Percentiles rank a stretch among this genome's conserved stretches.
Evolutionary conservation across 2,329 filamentous ascomycete genomes (phyloP).

Genomic region (Phaeosphaeria sp.): DNA sequence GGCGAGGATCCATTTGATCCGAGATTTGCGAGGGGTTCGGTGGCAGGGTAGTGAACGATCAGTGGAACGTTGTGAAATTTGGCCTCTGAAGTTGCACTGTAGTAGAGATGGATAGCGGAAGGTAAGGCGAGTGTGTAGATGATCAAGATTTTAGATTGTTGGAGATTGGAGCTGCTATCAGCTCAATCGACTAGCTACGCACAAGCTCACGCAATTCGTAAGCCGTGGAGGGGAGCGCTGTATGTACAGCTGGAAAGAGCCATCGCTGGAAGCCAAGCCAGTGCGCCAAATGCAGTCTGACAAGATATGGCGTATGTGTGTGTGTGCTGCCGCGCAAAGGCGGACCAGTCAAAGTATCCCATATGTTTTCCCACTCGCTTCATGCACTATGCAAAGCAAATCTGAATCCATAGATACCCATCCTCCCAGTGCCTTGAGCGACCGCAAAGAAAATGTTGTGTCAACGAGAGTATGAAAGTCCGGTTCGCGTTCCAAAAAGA

Average conservation of each 20-base stretch:
- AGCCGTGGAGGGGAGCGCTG: background rate
- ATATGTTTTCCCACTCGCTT: conserved; percentile 18
- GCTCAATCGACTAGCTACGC: conserved; percentile 21
- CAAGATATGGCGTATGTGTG: conserved; percentile 26
- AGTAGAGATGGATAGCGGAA: background rate
- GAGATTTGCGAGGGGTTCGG: background rate
- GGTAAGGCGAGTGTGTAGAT: background rate
- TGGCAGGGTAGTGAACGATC: background rate
- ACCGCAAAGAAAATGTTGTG: conserved; percentile 28
- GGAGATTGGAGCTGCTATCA: conserved; percentile 17
- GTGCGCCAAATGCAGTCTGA: conserved; percentile 15
- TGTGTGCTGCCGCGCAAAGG: conserved; percentile 21
- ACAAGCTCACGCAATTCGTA: conserved; percentile 2
- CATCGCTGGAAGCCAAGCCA: background rate
- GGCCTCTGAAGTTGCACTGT: background rate
- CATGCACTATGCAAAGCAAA: conserved; percentile 21
- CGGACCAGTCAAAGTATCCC: conserved; percentile 39
- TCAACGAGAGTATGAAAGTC: conserved; percentile 41
- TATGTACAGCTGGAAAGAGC: conserved; percentile 3
- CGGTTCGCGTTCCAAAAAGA: conserved; percentile 37
- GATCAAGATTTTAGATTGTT: background rate
- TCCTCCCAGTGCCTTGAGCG: conserved; percentile 31
- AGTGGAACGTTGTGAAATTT: background rate
- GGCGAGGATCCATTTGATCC: background rate
- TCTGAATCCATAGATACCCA: conserved; percentile 31